Evolutionary conservation across 2,329 filamentous ascomycete species (phyloP), one percentile per base, ranked within the genome.

Genomic region (Bipolaris cookei): DNA sequence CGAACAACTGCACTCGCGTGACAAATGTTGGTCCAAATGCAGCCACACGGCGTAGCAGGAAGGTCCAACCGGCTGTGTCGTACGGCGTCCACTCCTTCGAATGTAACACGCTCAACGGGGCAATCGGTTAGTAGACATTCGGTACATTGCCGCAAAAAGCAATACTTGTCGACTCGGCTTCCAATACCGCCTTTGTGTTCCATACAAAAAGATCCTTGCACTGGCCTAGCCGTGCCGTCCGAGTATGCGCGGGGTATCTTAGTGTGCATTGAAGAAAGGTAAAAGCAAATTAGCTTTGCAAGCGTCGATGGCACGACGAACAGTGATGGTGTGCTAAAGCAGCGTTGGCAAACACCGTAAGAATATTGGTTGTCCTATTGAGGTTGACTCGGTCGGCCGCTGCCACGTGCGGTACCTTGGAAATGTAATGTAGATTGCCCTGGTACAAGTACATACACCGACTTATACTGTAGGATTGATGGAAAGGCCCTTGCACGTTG

Each of bases 371-470:
- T 43, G 32, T 55, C 43, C 48, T 62, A 39, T 63, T 53, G 51
- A 56, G 49, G 7, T 38, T 35, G 25, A 47, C 32, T 58, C 53
- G 55, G 47, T 43, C 60, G 16, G 42, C n/a, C 25, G 30, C 48
- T 61, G 59, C 52, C 57, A 62, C 55, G 59, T 63, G 54, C 49
- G 16, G 53, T 56, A 56, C 47, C 46, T 57, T 30, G 14, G 18
- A 38, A 38, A 57, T 47, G 54, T 54, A 47, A 16, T 34, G 14
- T 35, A 48, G 44, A 54, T 56, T 54, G 45, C 47, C 14, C 21
- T 60, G 46, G 49, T 56, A 44, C 58, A 39, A 47, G 51, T 39
- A 14, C 14, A 35, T 14, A 16, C 28, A 28, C 23, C 16, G 14
- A 6, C 34, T 18, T 14, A 8, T 38, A 11, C 45, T 38, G 21